Evolutionary conservation across 495 filamentous ascomycete genomes (phyloP), one percentile per base, ranked within the genome.

Genomic region (Neurospora tetraspora): DNA sequence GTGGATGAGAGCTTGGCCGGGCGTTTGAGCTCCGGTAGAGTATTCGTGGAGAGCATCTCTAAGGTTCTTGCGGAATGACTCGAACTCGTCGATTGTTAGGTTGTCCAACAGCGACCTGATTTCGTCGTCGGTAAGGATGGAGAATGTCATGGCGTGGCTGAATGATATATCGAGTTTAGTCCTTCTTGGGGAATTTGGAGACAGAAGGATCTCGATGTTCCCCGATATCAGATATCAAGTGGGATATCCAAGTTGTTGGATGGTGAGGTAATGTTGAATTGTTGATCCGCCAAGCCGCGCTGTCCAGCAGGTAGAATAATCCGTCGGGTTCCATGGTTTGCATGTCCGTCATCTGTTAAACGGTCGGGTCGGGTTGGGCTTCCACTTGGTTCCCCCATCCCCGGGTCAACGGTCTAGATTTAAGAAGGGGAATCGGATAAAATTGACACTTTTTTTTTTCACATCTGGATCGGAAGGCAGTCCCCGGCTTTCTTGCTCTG

Each of bases 11-110:
- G 77, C 80, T 53, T 83, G 79, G 20, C 74, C 72, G 47, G 77
- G 71, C 23, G 86, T 83, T 73, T 89, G 86, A 2, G 86, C 89
- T 5, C 89, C 89, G 10, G 90, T 92, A 0, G 93, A 94, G 78
- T 96, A 96, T 74, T 93, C 91, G 73, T 94, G 91, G 9, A 97
- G 88, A 4, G 93, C 91, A 71, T 89, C 83, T 59, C 86, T 86
- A n/a, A 97, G 86, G n/a, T 86, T 85, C 37, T 83, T 74, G 69
- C 92, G 89, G 34, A 97, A 85, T 0, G 80, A 78, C n/a, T 87
- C 77, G 69, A 94, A 86, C 74, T 97, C 93, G 27, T 90, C 87
- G 39, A 81, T 81, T 31, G 83, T 89, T n/a, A 97, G 85, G 68
- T 86, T 89, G 70, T 90, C 86, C n/a, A 97, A 88, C 31, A 97